Evolutionary conservation across 2,329 filamentous ascomycete species (phyloP), one percentile per base, ranked within the genome.

Genomic region (Fusarium sulawesiense): DNA sequence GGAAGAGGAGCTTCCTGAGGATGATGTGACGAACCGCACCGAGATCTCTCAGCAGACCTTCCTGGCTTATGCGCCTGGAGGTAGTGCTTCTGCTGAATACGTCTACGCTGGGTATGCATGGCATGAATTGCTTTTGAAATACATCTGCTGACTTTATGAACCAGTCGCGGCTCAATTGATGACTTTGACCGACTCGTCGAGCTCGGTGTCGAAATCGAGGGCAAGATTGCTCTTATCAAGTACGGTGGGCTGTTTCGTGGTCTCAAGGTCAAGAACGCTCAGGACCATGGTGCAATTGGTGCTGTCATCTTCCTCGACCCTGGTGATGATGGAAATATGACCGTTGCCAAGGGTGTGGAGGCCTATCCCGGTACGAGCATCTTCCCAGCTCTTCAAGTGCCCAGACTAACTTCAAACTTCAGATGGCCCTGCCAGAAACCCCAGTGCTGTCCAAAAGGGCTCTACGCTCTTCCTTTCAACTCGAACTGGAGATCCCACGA

Each of bases 211-310:
- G 87, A 86, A 27, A 79, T 96, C 12, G 79, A 90, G 70, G 93
- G 93, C 45, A 95, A 94, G 80, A 93, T 97, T 71, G 92, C 91
- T 0, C 79, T 97, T 40, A 88, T 86, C 18, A 92, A 92, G 75
- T 97, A 97, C 75, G 93, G 93, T 2, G 84, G 86, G 5, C 86
- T 92, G 25, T 95, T 96, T 81, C 87, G 93, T 41, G 93, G 93
- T 0, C 81, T 97, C 47, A 97, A 96, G 77, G 89, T 96, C 50
- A 95, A 94, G 81, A 88, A 93, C 58, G 93, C 93, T 1, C 90
- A 94, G 76, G 92, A 97, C 70, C 84, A 96, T 20, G 94, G 94
- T 14, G 93, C 95, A 85, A 83, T 96, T 34, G 94, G 93, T 16
- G 87, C 88, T 12, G 83, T 97, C 50, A 87, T 97, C 41, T 98